These are phyloP conservation scores for Teratosphaeria epicoccoides DNA, from an alignment of 2,329 filamentous ascomycete species.

Conservation along the genomic window DNA sequence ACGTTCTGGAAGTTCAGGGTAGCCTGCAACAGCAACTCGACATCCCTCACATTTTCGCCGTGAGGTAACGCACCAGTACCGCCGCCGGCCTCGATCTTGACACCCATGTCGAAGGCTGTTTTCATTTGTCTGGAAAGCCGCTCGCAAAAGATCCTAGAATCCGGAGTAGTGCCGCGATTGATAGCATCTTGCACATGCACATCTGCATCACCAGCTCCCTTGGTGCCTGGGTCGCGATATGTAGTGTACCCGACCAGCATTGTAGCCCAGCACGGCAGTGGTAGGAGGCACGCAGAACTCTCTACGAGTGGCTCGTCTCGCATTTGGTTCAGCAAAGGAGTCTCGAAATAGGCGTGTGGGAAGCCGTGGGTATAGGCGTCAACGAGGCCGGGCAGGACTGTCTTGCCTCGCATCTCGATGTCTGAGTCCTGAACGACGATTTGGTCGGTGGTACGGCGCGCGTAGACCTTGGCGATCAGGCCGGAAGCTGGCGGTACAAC, in stretches of 20 bases:
- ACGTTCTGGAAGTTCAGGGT: conserved; percentile 42
- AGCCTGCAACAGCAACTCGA: conserved; percentile 44
- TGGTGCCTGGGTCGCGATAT: conserved; percentile 47
- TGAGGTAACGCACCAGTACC: conserved; percentile 46
- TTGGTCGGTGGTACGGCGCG: conserved; percentile 10
- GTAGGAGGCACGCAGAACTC: conserved; percentile 44
- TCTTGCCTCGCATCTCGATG: conserved; percentile 45
- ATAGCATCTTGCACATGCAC: conserved; percentile 43
- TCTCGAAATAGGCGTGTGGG: conserved; percentile 36
- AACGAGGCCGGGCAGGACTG: conserved; percentile 44
- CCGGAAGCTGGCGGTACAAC: conserved; percentile 32
- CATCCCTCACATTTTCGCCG: conserved; percentile 42
- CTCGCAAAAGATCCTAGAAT: conserved; percentile 46
- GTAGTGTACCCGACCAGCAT: conserved; percentile 50
- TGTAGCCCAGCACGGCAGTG: conserved; percentile 41
- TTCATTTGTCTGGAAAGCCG: conserved; percentile 36
- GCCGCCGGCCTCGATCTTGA: conserved; percentile 43
- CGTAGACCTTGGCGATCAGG: conserved; percentile 30
- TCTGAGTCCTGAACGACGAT: conserved; percentile 26
- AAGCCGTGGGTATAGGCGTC: conserved; percentile 50
- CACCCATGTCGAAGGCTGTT: conserved; percentile 36
- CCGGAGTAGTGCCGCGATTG: conserved; percentile 44
- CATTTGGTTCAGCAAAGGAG: conserved; percentile 38
- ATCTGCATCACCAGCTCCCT: conserved; percentile 42
- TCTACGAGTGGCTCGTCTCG: conserved; percentile 49